Conservation (phyloP, 306 rosid genomes). For the Ormosia semicastrata region DNA sequence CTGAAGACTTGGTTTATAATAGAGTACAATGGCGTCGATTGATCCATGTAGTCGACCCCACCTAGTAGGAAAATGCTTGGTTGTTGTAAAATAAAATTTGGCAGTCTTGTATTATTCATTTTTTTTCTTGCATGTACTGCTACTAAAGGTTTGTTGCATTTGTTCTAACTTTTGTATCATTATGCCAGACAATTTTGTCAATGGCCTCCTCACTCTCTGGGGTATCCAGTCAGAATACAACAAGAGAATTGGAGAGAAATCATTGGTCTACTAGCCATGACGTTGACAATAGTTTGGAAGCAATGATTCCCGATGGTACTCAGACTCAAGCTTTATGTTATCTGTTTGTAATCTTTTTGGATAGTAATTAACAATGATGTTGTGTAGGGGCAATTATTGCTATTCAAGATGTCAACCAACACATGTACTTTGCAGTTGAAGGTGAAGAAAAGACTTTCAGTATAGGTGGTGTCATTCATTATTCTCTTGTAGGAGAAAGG, state of each 20-base stretch:
- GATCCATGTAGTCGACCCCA: too few relatives aligned
- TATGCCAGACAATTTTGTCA: constrained; percentile 61
- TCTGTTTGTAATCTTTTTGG: constrained; percentile 21
- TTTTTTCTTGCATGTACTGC: background rate
- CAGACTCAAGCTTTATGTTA: constrained; percentile 12
- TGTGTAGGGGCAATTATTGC: constrained; percentile 89
- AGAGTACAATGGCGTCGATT: too few relatives aligned
- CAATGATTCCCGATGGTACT: constrained; percentile 78
- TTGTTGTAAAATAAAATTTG: background rate
- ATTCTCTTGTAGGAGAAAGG: constrained; percentile 87
- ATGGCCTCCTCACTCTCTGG: constrained; percentile 66
- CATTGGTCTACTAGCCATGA: constrained; percentile 41
- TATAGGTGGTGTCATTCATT: constrained; percentile 70
- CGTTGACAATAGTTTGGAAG: constrained; percentile 46
- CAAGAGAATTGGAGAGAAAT: constrained; percentile 36
- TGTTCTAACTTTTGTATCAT: constrained; percentile 23
- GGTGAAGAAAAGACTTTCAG: constrained; percentile 58
- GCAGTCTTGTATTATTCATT: background rate
- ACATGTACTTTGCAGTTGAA: constrained; percentile 82
- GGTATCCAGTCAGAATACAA: constrained; percentile 34
- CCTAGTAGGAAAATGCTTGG: too few relatives aligned
- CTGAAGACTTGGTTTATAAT: too few relatives aligned
- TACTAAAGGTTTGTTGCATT: background rate
- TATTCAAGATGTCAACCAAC: constrained; percentile 82
- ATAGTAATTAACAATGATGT: constrained; percentile 35